Percentiles rank a stretch among this genome's conserved stretches.
Evolutionary conservation across 2,329 filamentous ascomycete species (phyloP).

Genomic region (Aureobasidium sp.): DNA sequence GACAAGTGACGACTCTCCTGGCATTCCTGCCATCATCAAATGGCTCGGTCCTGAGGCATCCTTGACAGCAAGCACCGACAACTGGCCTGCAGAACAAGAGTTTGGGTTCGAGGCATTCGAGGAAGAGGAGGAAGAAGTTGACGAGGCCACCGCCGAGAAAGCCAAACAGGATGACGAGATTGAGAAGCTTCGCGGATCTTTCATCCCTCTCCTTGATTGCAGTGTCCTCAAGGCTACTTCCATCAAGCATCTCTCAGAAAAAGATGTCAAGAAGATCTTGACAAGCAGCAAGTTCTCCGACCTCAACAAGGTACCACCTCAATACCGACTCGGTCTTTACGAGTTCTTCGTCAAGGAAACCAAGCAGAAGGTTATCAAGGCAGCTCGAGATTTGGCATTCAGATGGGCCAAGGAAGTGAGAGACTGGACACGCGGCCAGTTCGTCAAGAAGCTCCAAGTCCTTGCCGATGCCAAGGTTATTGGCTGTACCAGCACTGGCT

Average conservation of each 20-base stretch:
- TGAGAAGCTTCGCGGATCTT: constrained; percentile 41
- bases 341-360: constrained; percentile 50
- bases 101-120: constrained; percentile 48
- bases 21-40: background rate
- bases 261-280: background rate
- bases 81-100: constrained; percentile 20
- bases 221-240: background rate
- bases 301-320: constrained; percentile 51
- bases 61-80: background rate
- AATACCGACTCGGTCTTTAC: constrained; percentile 57
- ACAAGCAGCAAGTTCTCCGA: constrained; percentile 30
- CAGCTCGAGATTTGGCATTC: constrained; percentile 43
- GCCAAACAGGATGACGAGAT: constrained; percentile 43
- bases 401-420: constrained; percentile 43
- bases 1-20: background rate
- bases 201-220: background rate
- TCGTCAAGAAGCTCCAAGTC: constrained; percentile 51
- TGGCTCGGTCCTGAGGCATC: background rate
- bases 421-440: constrained; percentile 49
- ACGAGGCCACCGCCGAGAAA: constrained; percentile 52
- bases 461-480: constrained; percentile 53
- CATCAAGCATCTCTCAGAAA: background rate
- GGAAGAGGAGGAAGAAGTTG: constrained; percentile 51
- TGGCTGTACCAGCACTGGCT: constrained; percentile 68
- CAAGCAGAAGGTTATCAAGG: constrained; percentile 38